phyloP scores from a whole-genome alignment of 2,329 filamentous ascomycete species.

The Clonostachys solani region DNA sequence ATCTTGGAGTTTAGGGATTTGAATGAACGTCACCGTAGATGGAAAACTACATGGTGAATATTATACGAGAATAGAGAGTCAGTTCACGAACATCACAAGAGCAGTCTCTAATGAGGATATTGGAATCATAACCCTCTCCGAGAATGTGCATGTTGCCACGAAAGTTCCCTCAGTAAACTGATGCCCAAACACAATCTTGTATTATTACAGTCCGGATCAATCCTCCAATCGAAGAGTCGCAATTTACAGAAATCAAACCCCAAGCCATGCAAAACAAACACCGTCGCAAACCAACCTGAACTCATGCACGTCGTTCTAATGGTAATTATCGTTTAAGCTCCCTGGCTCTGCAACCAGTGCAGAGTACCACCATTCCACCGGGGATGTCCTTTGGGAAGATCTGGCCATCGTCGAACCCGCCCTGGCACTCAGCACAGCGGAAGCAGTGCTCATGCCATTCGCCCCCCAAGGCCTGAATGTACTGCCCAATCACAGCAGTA shows the following conservation, averaged over 20 bases:
- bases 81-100: too few relatives aligned
- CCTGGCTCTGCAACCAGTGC: slow-evolving; percentile 54
- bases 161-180: too few relatives aligned
- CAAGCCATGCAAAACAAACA: background rate
- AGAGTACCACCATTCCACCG: slow-evolving; percentile 50
- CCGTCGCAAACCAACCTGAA: background rate
- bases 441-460: slow-evolving; percentile 97
- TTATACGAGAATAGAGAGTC: too few relatives aligned
- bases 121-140: too few relatives aligned
- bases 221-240: too few relatives aligned
- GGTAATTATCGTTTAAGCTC: slow-evolving; percentile 49
- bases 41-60: too few relatives aligned
- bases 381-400: slow-evolving; percentile 55
- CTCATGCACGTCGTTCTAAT: background rate
- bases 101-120: too few relatives aligned
- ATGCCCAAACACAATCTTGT: too few relatives aligned
- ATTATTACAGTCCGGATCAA: too few relatives aligned
- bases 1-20: too few relatives aligned
- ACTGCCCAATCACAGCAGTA: slow-evolving; percentile 81
- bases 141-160: too few relatives aligned
- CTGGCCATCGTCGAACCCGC: slow-evolving; percentile 60
- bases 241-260: background rate
- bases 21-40: too few relatives aligned
- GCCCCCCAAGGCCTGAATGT: slow-evolving; percentile 80
- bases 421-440: slow-evolving; percentile 63